Base-by-base conservation (phyloP, 2,329 filamentous ascomycete genomes). In the Nemania serpens region DNA sequence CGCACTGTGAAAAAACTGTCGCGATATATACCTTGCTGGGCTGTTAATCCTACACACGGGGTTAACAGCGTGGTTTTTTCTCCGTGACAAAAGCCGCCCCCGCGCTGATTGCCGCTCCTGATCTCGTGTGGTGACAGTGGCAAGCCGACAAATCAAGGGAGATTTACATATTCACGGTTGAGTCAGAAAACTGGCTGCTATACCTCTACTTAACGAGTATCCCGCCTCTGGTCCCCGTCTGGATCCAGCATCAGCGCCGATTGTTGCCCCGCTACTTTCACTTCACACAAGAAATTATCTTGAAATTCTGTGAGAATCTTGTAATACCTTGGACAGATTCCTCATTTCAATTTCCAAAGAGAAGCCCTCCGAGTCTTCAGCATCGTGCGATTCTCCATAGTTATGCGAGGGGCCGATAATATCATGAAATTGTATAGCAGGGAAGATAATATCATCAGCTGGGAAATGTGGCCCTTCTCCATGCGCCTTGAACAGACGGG, bases 321-420 rank as follows among this genome's bases (percentile, higher is more conserved):
- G 36, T 39, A 39, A 39, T 39, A 12, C 36, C 36, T 41, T 51
- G 25, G 48, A 51, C 18, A 51, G 48, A 51, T 51, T n/a, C 36
- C 34, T 51, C 33, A 41, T 39, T 51, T 51, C 34, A 22, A 39
- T 41, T 11, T 41, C 3, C 48, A 13, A 25, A 51, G 48, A 51
- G 33, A 51, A 39, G 3, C 36, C 36, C 36, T 39, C 36, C 36
- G 5, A 39, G 36, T 39, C 36, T 39, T 39, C 43, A 12, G 11
- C 6, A 46, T 46, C 9, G 6, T 2, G 43, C 5, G 43, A 46
- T 39, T 39, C 36, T 39, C 43, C 20, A 25, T 29, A 39, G 36
- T 29, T 18, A 15, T 29, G 12, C 20, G 20, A 15, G 15, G 43
- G 43, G 12, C 43, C 43, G 20, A 46, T 46, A 15, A 46, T 46